Base-by-base conservation (phyloP, 139 green algal species). In the Pleodorina starrii region DNA sequence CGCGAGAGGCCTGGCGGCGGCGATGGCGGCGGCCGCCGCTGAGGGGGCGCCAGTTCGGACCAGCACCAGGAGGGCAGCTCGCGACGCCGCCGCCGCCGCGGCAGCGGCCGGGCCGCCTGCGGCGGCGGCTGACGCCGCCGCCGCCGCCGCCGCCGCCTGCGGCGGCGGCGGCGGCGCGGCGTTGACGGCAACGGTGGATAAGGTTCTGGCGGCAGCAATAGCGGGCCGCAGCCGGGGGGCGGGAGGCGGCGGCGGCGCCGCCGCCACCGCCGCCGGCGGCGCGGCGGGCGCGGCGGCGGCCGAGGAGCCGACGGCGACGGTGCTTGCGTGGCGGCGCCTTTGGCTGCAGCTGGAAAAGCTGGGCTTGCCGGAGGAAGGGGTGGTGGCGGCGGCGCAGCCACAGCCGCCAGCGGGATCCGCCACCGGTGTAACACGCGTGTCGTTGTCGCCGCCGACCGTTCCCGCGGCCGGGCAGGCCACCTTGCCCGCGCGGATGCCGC, bases 21-120 rank as follows among this genome's bases (percentile, higher is more conserved):
- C 69, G 16, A 73, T 73, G 68, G 68, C 68, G 1, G 72, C 72
- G 42, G 72, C 72, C 10, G 72, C 72, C 23, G 40, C 72, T 9
- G 72, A 80, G 72, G 10, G 17, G 36, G 40, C 42, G 27, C 72
- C 40, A 35, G 44, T 82, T n/a, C 74, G 74, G 44, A 82, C 74
- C 27, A 82, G 74, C 44, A 44, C 74, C 43, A 57, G 72, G 42
- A 38, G 72, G 14, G 72, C 69, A 5, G 63, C 63, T 73, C 63
- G 63, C 32, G 63, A 73, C 32, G 63, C 68, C 35, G 68, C 68
- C 68, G 68, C 68, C 25, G 72, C 71, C 14, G 71, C 72, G 1
- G 72, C 72, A 21, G 38, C 72, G n/a, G n/a, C n/a, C n/a, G n/a
- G n/a, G n/a, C n/a, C n/a, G n/a, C n/a, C n/a, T n/a, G n/a, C n/a